Evolutionary conservation across 768 basidiomycete species (phyloP).

Genomic region (Tulasnella sp.): DNA sequence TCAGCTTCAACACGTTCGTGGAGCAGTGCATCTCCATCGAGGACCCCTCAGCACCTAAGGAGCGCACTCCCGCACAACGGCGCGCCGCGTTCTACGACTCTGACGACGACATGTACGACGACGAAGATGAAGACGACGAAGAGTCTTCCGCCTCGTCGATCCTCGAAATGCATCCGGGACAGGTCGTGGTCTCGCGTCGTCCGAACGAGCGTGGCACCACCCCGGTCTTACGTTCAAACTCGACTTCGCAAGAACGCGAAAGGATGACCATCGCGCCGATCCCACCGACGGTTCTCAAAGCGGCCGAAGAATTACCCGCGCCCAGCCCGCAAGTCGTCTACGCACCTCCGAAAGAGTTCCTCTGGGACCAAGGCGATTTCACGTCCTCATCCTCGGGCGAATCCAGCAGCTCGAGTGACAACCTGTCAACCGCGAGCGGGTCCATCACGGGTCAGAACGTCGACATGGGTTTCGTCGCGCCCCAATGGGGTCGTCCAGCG

Average conservation of each 20-base stretch:
- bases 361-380: conserved; percentile 20
- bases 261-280: conserved; percentile 73
- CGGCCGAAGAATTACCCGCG: conserved; percentile 44
- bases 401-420: conserved; percentile 24
- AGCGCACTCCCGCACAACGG: conserved; percentile 12
- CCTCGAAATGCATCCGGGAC: conserved; percentile 57
- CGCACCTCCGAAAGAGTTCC: conserved; percentile 38
- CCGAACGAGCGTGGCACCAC: conserved; percentile 23
- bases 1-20: conserved; percentile 97
- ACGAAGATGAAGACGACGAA: conserved; percentile 44
- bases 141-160: conserved; percentile 49
- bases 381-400: conserved; percentile 4
- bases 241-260: conserved; percentile 46
- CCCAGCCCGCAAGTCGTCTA: conserved; percentile 38
- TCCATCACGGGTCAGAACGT: background rate
- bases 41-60: conserved; percentile 22
- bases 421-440: conserved; percentile 1
- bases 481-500: conserved; percentile 25
- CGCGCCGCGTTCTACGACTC: conserved; percentile 35
- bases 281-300: conserved; percentile 86
- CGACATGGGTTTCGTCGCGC: conserved; percentile 28
- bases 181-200: conserved; percentile 37
- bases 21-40: conserved; percentile 92
- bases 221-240: conserved; percentile 22
- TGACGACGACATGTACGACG: conserved; percentile 37